Evolutionary conservation across 495 filamentous ascomycete species (phyloP).

Genomic region (Aspergillus nidulans): DNA sequence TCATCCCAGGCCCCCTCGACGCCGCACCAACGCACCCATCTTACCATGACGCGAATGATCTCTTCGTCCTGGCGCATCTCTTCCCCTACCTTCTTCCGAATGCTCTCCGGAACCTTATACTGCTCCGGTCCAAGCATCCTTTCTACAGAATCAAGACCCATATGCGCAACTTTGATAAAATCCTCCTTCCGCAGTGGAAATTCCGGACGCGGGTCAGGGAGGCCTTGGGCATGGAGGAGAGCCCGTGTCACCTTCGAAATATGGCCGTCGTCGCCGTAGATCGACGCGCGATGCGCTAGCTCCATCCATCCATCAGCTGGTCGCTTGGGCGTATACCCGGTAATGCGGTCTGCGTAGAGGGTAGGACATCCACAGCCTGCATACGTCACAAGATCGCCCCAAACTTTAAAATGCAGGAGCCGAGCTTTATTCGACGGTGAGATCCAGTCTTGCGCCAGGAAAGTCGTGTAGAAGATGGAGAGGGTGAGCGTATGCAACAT

Average conservation of each 20-base stretch:
- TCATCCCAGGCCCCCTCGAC: neutral
- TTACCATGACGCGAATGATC: neutral
- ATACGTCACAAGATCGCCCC: neutral
- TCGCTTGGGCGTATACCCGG: neutral
- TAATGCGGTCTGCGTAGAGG: neutral
- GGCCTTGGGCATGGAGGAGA: neutral
- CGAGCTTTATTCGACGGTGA: neutral
- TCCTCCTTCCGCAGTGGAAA: neutral
- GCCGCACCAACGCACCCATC: neutral
- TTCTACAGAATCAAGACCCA: neutral
- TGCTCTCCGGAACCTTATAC: neutral
- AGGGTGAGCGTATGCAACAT: conserved; percentile 65
- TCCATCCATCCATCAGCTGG: neutral
- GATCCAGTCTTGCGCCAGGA: conserved; percentile 30
- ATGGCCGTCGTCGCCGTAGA: neutral
- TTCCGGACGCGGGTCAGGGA: neutral
- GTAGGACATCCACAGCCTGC: neutral
- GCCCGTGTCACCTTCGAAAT: neutral
- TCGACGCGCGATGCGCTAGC: neutral
- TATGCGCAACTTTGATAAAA: neutral
- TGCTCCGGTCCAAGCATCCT: neutral
- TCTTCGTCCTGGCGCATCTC: conserved; percentile 1
- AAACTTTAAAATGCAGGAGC: neutral
- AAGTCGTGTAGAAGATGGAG: conserved; percentile 57
- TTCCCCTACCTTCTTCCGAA: neutral